Evolutionary conservation across 2,329 filamentous ascomycete species (phyloP), one percentile per base, ranked within the genome.

Genomic region (Xylaria hypoxylon): DNA sequence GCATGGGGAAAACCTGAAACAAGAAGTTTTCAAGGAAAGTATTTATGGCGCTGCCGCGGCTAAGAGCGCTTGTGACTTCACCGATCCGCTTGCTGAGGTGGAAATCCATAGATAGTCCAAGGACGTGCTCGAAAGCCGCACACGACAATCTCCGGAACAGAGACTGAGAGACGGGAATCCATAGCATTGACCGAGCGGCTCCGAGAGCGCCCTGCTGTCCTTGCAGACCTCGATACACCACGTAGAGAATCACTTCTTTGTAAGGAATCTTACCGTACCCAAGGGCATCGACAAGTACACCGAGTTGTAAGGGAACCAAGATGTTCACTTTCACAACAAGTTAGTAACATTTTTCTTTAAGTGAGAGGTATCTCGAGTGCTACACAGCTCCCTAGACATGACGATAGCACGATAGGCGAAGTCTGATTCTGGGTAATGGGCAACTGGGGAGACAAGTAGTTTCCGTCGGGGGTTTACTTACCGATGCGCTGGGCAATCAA

Each of bases 61-160:
- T 83, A 0, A 86, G 74, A 0, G 84, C 84, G 52, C 80, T 85
- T 3, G 83, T 82, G 8, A 86, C 82, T 71, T 85, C 84, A 2
- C 83, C 84, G n/a, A 83, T 80, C 47, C 82, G 79, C 68, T 85
- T 85, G 71, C 80, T 82, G 1, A 85, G 74, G 60, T 86, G 84
- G 50, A 86, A 86, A 11, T 85, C 83, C 10, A 85, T 75, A 0
- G 82, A 84, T 0, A 85, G 77, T 0, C 77, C 77, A 3, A 84
- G 71, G 0, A 85, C 81, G 53, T 85, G 83, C 61, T 83, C 80
- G 31, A 85, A 85, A 0, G 83, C 81, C 1, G 83, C 81, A 48
- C 66, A 69, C 0, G 81, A 82, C 1, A 85, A 74, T 17, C 80
- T 71, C 1, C 81, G 79, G 67, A 80, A 85, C 4, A 81, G 74